These are phyloP conservation scores for Tricholoma flavovirens DNA, from an alignment of 768 basidiomycete genomes.

Conservation along the genomic window DNA sequence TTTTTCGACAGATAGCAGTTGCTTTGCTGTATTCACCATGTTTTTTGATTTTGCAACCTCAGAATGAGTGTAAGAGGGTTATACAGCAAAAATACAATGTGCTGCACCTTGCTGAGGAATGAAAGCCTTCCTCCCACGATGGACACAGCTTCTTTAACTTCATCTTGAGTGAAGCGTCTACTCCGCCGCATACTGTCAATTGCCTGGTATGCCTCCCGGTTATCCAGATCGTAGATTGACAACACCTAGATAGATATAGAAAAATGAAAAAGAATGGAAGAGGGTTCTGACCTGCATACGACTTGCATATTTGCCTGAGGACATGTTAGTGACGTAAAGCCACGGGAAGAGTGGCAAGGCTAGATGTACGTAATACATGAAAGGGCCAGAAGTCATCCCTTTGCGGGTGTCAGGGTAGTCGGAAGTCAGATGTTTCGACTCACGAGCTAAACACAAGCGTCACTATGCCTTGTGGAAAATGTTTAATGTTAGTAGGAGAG, in stretches of 20 bases:
- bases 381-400: conserved; percentile 88
- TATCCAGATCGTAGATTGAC: conserved; percentile 64
- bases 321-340: conserved; percentile 7
- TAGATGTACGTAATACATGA: conserved; percentile 50
- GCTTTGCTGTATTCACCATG: conserved; percentile 57
- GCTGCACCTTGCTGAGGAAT: conserved; percentile 56
- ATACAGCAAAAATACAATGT: background rate
- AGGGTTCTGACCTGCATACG: conserved; percentile 57
- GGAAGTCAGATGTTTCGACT: conserved; percentile 19
- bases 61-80: background rate
- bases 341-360: conserved; percentile 9
- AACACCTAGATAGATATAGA: conserved; percentile 41
- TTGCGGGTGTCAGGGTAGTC: conserved; percentile 7
- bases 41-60: conserved; percentile 52
- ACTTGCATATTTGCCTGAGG: conserved; percentile 59
- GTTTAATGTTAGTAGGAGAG: conserved; percentile 1
- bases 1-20: conserved; percentile 67
- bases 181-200: conserved; percentile 45
- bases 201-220: conserved; percentile 53
- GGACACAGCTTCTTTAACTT: conserved; percentile 44
- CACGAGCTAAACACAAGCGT: conserved; percentile 78
- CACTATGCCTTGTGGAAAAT: conserved; percentile 46
- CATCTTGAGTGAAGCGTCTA: conserved; percentile 25
- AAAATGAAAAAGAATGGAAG: background rate
- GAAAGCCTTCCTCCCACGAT: conserved; percentile 75